A percentile compares a stretch with the other conserved stretches of the same genome.
These are phyloP conservation scores for Malassezia caprae DNA, from an alignment of 1,284 basidiomycete genomes.

Conservation along the genomic window DNA sequence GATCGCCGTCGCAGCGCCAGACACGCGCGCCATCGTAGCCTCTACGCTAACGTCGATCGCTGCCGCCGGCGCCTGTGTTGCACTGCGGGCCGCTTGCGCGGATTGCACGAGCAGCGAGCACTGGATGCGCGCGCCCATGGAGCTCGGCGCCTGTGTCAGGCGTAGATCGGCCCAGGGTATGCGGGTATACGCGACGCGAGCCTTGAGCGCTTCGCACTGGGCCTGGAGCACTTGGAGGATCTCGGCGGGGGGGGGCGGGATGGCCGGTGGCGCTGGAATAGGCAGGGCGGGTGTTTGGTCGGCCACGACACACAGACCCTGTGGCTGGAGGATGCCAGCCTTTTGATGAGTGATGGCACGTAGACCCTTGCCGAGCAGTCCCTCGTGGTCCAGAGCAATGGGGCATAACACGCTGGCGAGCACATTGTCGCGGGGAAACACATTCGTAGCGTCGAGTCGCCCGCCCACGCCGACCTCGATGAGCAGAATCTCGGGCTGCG, in stretches of 20 bases:
- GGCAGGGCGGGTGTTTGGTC: constrained; percentile 22
- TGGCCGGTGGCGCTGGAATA: background rate
- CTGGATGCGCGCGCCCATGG: background rate
- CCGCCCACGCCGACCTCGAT: constrained; percentile 95
- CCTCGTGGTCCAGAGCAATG: constrained; percentile 86
- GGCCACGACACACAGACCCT: constrained; percentile 64
- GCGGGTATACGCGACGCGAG: constrained; percentile 2
- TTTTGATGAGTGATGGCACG: constrained; percentile 72
- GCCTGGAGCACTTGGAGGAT: constrained; percentile 1
- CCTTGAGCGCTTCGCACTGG: background rate
- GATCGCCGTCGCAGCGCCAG: constrained; percentile 33
- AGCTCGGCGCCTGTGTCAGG: background rate
- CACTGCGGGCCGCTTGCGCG: background rate
- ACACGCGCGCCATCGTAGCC: constrained; percentile 28
- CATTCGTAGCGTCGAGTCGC: constrained; percentile 81
- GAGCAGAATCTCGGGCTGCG: constrained; percentile 64
- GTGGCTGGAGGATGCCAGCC: constrained; percentile 64
- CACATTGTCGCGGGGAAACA: constrained; percentile 59
- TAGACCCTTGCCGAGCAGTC: constrained; percentile 70
- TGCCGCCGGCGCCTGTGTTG: background rate
- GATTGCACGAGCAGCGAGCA: background rate
- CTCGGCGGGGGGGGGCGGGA: background rate
- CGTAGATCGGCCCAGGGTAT: background rate
- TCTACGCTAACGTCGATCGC: constrained; percentile 16
- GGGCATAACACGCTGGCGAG: constrained; percentile 70